Evolutionary conservation across 495 filamentous ascomycete species (phyloP).

Genomic region (Penicillium steckii): DNA sequence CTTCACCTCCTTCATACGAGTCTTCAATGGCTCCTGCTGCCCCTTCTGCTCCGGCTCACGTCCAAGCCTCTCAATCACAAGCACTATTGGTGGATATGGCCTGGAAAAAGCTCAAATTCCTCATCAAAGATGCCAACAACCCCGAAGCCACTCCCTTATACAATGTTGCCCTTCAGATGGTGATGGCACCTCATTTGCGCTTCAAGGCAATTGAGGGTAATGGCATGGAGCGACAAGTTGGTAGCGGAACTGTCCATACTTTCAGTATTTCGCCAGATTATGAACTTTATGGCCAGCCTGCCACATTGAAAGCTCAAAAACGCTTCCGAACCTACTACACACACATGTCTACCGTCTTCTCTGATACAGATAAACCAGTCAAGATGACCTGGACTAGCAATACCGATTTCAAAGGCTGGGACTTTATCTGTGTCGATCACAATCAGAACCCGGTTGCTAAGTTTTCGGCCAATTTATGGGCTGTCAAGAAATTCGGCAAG

Average conservation of each 20-base stretch:
- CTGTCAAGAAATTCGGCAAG: constrained; percentile 18
- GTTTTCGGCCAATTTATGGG: constrained; percentile 20
- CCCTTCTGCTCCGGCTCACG: constrained; percentile 38
- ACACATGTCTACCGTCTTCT: constrained; percentile 15
- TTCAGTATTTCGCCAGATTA: constrained; percentile 18
- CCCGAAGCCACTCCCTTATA: constrained; percentile 5
- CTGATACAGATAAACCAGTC: constrained; percentile 10
- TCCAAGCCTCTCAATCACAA: constrained; percentile 51
- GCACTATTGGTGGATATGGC: constrained; percentile 43
- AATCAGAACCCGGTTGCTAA: constrained; percentile 16
- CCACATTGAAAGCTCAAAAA: constrained; percentile 18
- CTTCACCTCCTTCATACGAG: not conserved
- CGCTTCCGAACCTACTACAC: constrained; percentile 20
- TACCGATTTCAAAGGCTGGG: constrained; percentile 21
- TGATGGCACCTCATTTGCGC: constrained; percentile 17
- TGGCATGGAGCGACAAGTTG: constrained; percentile 6
- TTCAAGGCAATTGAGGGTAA: constrained; percentile 2
- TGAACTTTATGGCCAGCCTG: constrained; percentile 12
- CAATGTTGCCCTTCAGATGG: not conserved
- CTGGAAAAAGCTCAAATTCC: constrained; percentile 36
- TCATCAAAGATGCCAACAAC: constrained; percentile 1
- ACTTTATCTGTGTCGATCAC: constrained; percentile 23
- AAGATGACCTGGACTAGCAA: constrained; percentile 22
- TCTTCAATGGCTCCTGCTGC: not conserved
- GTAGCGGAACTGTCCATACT: constrained; percentile 13